phyloP scores from a whole-genome alignment of 2,329 filamentous ascomycete species.

The Talaromyces sp. region DNA sequence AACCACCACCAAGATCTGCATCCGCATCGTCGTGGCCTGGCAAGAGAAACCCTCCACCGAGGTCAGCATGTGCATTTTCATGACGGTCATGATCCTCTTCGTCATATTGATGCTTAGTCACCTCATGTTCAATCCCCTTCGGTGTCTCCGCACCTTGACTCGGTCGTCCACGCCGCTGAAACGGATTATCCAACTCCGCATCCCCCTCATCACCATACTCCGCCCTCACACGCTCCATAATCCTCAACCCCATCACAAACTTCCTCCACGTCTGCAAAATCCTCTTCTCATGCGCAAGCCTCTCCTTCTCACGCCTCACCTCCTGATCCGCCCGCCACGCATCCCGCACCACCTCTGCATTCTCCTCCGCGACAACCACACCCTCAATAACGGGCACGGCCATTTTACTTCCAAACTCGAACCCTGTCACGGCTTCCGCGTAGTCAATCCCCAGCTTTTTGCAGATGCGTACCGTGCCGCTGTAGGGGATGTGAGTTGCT shows the following conservation, averaged over 20 bases:
- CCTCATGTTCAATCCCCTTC: not conserved
- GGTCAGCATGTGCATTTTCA: slow-evolving; percentile 26
- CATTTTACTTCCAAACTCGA: slow-evolving; percentile 93
- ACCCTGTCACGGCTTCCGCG: slow-evolving; percentile 91
- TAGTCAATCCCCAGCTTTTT: slow-evolving; percentile 82
- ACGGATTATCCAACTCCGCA: slow-evolving; percentile 38
- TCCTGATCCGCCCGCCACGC: slow-evolving; percentile 76
- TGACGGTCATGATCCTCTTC: slow-evolving; percentile 21
- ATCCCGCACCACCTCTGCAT: slow-evolving; percentile 71
- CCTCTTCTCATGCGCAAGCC: slow-evolving; percentile 74
- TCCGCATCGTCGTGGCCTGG: slow-evolving; percentile 23
- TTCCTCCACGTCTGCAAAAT: slow-evolving; percentile 79
- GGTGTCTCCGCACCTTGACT: slow-evolving; percentile 12
- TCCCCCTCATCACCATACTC: slow-evolving; percentile 64
- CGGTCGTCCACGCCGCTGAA: slow-evolving; percentile 27
- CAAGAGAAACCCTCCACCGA: slow-evolving; percentile 31
- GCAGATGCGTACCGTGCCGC: slow-evolving; percentile 75
- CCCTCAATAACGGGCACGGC: slow-evolving; percentile 90
- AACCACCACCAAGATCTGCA: slow-evolving; percentile 33
- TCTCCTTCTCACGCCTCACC: slow-evolving; percentile 73
- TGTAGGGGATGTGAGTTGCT: slow-evolving; percentile 77
- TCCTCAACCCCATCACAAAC: slow-evolving; percentile 80
- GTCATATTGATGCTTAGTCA: slow-evolving; percentile 19
- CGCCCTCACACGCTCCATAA: slow-evolving; percentile 70
- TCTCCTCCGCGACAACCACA: slow-evolving; percentile 80